These are phyloP conservation scores for Plasmopara muralis DNA, from an alignment of 352 stramenopile species.

Conservation along the genomic window DNA sequence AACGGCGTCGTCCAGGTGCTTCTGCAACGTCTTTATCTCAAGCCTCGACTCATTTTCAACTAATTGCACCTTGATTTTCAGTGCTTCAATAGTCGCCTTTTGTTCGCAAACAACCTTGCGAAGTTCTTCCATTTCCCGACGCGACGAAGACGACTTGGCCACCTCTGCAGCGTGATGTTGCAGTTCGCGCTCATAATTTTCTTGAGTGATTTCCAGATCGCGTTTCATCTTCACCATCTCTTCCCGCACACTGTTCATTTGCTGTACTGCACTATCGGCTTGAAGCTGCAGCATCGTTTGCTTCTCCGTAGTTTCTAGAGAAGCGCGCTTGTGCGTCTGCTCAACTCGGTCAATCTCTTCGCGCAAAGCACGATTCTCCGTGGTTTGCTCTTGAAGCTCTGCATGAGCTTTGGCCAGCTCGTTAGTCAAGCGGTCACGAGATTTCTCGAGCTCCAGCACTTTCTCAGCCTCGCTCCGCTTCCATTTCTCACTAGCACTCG, in stretches of 20 bases:
- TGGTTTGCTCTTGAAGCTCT: slow-evolving; percentile 52
- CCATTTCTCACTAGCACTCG: slow-evolving; percentile 54
- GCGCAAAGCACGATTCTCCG: slow-evolving; percentile 53
- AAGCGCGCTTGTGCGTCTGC: slow-evolving; percentile 27
- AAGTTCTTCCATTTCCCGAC: slow-evolving; percentile 48
- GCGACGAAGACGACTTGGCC: slow-evolving; percentile 38
- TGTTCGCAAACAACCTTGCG: slow-evolving; percentile 33
- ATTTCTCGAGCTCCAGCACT: slow-evolving; percentile 35
- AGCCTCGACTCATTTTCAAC: slow-evolving; percentile 32
- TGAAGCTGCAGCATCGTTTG: slow-evolving; percentile 44
- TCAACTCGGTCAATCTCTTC: slow-evolving; percentile 54
- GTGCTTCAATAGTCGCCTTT: slow-evolving; percentile 26
- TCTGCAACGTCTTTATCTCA: slow-evolving; percentile 40
- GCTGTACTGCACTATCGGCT: slow-evolving; percentile 31
- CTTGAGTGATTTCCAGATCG: slow-evolving; percentile 43
- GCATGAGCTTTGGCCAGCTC: slow-evolving; percentile 43
- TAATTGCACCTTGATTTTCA: slow-evolving; percentile 36
- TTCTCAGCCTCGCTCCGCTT: slow-evolving; percentile 47
- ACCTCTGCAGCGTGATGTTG: slow-evolving; percentile 70
- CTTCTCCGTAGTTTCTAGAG: slow-evolving; percentile 40
- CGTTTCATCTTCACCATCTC: slow-evolving; percentile 38
- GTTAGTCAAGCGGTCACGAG: slow-evolving; percentile 28
- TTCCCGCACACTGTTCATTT: slow-evolving; percentile 40
- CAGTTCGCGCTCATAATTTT: slow-evolving; percentile 83
- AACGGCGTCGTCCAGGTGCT: slow-evolving; percentile 39